Evolutionary conservation across 495 filamentous ascomycete species (phyloP).

Genomic region (Penicillium riverlandense): DNA sequence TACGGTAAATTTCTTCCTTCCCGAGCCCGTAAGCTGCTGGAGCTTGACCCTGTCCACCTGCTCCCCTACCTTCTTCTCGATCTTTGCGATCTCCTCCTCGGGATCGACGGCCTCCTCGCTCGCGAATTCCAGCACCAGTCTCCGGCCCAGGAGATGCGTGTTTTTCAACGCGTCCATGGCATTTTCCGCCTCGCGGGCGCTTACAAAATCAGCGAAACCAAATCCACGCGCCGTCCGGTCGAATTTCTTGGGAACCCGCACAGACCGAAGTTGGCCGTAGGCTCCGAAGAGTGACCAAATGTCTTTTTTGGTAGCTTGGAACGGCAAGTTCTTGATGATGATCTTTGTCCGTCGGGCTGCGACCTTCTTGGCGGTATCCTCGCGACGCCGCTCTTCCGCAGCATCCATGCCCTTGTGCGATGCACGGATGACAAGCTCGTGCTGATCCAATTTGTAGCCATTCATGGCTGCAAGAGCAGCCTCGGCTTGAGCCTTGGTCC

Average conservation of each 20-base stretch:
- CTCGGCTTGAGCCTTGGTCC: slow-evolving; percentile 64
- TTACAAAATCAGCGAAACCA: slow-evolving; percentile 94
- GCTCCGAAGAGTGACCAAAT: slow-evolving; percentile 74
- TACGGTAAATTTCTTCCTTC: slow-evolving; percentile 83
- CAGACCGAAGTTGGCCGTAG: slow-evolving; percentile 86
- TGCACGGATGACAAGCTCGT: slow-evolving; percentile 73
- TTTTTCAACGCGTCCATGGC: slow-evolving; percentile 85
- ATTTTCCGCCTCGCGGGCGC: slow-evolving; percentile 84
- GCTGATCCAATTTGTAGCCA: slow-evolving; percentile 74
- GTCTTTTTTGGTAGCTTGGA: slow-evolving; percentile 91
- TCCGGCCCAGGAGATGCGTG: slow-evolving; percentile 86
- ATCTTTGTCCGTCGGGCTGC: slow-evolving; percentile 76
- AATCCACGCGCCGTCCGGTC: slow-evolving; percentile 82
- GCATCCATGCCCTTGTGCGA: slow-evolving; percentile 82
- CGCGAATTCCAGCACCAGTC: slow-evolving; percentile 84
- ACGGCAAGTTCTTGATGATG: slow-evolving; percentile 97
- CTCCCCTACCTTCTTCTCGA: slow-evolving; percentile 87
- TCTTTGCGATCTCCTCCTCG: slow-evolving; percentile 90
- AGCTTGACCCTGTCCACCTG: slow-evolving; percentile 83
- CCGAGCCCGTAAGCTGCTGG: slow-evolving; percentile 73
- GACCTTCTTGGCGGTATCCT: slow-evolving; percentile 71
- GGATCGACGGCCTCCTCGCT: slow-evolving; percentile 78
- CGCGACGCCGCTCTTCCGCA: slow-evolving; percentile 72
- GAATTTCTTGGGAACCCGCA: slow-evolving; percentile 92
- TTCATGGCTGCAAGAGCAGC: slow-evolving; percentile 79